Evolutionary conservation across 768 basidiomycete genomes (phyloP), one percentile per base, ranked within the genome.

Genomic region (Leccinum disarticulatum): DNA sequence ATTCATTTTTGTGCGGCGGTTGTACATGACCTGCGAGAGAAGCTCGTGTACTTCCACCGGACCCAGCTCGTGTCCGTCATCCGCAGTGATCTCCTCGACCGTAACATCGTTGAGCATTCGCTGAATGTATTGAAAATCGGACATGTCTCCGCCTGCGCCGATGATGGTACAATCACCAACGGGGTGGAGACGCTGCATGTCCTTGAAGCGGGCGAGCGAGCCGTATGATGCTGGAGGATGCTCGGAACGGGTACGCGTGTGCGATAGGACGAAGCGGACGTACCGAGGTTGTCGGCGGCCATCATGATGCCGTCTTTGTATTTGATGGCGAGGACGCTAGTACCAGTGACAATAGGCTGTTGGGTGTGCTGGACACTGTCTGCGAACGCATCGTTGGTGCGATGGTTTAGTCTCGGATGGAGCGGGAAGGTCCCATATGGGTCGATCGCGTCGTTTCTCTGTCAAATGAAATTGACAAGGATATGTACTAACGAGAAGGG

Each of bases 291-390:
- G 80, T 99, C 97, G 38, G 97, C 95, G 31, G 97, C 95, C 81
- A 99, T 87, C 92, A 99, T 96, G 64, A 99, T 85, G 9, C 97
- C 97, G 68, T 93, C 94, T 75, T 95, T 94, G 82, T 83, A 98
- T 76, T 92, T 91, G 75, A 99, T 80, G 3, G 90, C 97, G 35
- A 99, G 82, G 6, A 99, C 94, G 58, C 90, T 92, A n/a, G 96
- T 95, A 59, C 96, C 97, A 0, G 96, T 98, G 9, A 98, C 93
- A 61, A 98, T 87, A 10, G 97, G 97, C 68, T 95, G 90, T 69
- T 93, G 93, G 30, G 95, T 98, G 63, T 77, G 88, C 68, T 94
- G 87, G 0, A 93, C 83, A 41, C 85, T 83, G 4, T 83, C 82
- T 3, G 83, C 73, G 62, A 89, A 90, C 2, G 78, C 68, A 74